These are phyloP conservation scores for Exobasidium cylindrosporum DNA, from an alignment of 1,284 basidiomycete species.

Conservation along the genomic window DNA sequence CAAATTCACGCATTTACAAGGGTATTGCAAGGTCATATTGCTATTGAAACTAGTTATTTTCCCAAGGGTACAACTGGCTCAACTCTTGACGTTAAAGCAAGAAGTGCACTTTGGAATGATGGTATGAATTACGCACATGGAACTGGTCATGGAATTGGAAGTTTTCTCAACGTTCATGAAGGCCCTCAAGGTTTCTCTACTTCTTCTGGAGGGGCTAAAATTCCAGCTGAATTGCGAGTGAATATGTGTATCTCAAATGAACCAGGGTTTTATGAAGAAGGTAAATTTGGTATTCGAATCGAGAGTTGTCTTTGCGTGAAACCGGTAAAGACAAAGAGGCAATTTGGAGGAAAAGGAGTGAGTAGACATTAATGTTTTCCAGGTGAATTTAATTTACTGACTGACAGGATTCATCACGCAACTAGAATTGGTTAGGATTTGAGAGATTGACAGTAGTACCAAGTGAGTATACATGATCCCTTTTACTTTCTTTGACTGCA, in stretches of 20 bases:
- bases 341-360: slow-evolving; percentile 25
- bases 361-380: slow-evolving; percentile 5
- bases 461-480: slow-evolving; percentile 10
- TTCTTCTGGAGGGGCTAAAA: slow-evolving; percentile 23
- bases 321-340: slow-evolving; percentile 31
- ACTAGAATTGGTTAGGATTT: slow-evolving; percentile 52
- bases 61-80: slow-evolving; percentile 46
- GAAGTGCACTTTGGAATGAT: slow-evolving; percentile 44
- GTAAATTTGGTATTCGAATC: slow-evolving; percentile 47
- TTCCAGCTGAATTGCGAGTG: background rate
- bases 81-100: slow-evolving; percentile 42
- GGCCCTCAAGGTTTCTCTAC: slow-evolving; percentile 41
- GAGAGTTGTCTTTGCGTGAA: slow-evolving; percentile 43
- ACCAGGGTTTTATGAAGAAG: slow-evolving; percentile 50
- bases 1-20: slow-evolving; percentile 50
- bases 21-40: slow-evolving; percentile 46
- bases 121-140: slow-evolving; percentile 46
- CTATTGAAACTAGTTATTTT: slow-evolving; percentile 29
- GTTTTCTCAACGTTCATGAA: slow-evolving; percentile 48
- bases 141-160: slow-evolving; percentile 48
- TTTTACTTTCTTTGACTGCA: background rate
- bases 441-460: slow-evolving; percentile 56
- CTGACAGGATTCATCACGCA: too few relatives aligned
- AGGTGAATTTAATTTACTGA: too few relatives aligned
- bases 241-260: slow-evolving; percentile 48